These are phyloP conservation scores for Fomitopsis pinicola DNA, from an alignment of 1,284 basidiomycete species.

Conservation along the genomic window DNA sequence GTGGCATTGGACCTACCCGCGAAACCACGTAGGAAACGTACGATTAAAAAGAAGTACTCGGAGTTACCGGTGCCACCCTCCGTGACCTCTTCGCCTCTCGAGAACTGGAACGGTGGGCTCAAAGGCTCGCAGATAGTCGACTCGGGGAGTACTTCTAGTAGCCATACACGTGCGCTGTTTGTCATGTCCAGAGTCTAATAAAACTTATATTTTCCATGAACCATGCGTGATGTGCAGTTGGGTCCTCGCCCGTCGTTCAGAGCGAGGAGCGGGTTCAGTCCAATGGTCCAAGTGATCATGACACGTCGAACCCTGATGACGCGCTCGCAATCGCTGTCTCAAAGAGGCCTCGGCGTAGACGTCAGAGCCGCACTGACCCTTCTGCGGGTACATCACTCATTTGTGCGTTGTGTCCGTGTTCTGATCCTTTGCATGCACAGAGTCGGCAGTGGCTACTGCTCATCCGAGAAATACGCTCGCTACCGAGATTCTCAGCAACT, in stretches of 20 bases:
- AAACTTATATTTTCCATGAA: not conserved
- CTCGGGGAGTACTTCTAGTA: not conserved
- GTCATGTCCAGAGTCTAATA: not conserved
- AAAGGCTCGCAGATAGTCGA: slow-evolving; percentile 6
- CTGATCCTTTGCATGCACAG: no score
- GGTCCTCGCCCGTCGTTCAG: not conserved
- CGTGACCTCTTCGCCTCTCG: slow-evolving; percentile 27
- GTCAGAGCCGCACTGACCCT: not conserved
- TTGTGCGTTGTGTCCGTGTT: not conserved
- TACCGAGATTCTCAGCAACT: slow-evolving; percentile 66
- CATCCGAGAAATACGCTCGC: slow-evolving; percentile 56
- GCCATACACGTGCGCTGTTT: slow-evolving; percentile 16
- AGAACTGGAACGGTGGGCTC: slow-evolving; percentile 20
- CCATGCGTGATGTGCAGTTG: not conserved
- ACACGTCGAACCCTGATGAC: not conserved
- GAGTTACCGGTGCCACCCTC: slow-evolving; percentile 49
- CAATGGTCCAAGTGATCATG: not conserved
- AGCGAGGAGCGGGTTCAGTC: not conserved
- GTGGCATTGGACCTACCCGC: not conserved
- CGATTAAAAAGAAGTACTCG: slow-evolving; percentile 41
- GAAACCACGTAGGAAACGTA: slow-evolving; percentile 10
- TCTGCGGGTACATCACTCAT: not conserved
- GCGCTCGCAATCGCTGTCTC: not conserved
- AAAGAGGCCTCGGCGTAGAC: not conserved
- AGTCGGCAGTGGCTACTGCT: not conserved